These are phyloP conservation scores for Acacia acuminata DNA, from an alignment of 306 rosid genomes.

Conservation along the genomic window DNA sequence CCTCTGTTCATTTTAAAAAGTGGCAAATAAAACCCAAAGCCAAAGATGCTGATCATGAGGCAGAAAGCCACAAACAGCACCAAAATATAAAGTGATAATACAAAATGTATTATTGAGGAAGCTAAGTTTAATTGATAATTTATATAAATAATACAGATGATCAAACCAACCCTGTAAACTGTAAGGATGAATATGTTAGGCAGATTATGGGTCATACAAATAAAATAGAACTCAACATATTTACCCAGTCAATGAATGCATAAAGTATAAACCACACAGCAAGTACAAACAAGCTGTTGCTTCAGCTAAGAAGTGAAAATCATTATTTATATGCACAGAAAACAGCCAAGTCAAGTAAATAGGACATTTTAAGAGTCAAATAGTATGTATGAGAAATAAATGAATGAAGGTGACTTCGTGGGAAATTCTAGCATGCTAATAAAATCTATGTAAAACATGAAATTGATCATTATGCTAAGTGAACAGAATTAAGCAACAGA, in stretches of 20 bases:
- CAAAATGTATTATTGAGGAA: background rate
- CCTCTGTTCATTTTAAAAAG: background rate
- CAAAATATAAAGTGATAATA: background rate
- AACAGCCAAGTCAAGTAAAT: background rate
- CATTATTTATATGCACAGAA: background rate
- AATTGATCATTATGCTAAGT: slow-evolving; percentile 1
- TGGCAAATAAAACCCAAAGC: background rate
- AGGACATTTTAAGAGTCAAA: background rate
- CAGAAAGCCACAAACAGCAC: background rate
- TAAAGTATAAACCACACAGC: background rate
- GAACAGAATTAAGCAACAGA: slow-evolving; percentile 21
- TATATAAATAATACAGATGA: background rate
- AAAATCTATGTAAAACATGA: slow-evolving; percentile 4
- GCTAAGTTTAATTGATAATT: background rate
- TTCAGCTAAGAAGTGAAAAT: background rate
- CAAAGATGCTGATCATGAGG: background rate
- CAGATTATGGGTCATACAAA: background rate
- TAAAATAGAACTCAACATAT: background rate
- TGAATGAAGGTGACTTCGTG: background rate
- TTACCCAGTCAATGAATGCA: background rate
- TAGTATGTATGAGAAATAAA: background rate
- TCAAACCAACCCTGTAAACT: background rate
- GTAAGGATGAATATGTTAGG: background rate
- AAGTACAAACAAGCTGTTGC: background rate
- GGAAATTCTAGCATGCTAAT: background rate